Percentiles rank a stretch among this genome's conserved stretches.
These are phyloP conservation scores for Xeromyces bisporus DNA, from an alignment of 495 filamentous ascomycete species.

Conservation along the genomic window DNA sequence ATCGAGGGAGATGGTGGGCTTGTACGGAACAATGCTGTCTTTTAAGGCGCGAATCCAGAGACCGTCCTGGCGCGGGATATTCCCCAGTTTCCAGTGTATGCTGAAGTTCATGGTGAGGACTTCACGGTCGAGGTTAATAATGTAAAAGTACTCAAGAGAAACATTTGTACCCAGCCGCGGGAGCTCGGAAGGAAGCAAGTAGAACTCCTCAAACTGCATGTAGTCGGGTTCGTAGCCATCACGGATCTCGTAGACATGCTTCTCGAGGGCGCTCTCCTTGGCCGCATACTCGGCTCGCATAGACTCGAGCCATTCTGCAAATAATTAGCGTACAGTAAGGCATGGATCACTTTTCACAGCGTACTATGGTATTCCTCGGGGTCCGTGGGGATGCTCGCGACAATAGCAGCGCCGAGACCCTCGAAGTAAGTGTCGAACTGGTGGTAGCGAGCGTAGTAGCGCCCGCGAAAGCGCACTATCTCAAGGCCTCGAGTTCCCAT, in stretches of 20 bases:
- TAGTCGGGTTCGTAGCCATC: slow-evolving; percentile 2
- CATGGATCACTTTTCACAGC: background rate
- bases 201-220: slow-evolving; percentile 1
- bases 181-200: slow-evolving; percentile 3
- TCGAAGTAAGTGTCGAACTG: slow-evolving; percentile 11
- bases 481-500: slow-evolving; percentile 10
- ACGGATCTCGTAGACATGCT: slow-evolving; percentile 2
- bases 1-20: slow-evolving; percentile 4
- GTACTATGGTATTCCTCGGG: slow-evolving; percentile 4
- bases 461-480: slow-evolving; percentile 8
- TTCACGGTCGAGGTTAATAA: slow-evolving; percentile 4
- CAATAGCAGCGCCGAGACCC: slow-evolving; percentile 5
- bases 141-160: slow-evolving; percentile 3
- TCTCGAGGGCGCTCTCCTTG: background rate
- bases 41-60: slow-evolving; percentile 3
- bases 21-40: slow-evolving; percentile 2
- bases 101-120: slow-evolving; percentile 5
- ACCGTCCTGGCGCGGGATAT: slow-evolving; percentile 3
- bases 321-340: background rate
- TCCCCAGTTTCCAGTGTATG: slow-evolving; percentile 5
- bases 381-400: slow-evolving; percentile 6
- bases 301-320: slow-evolving; percentile 1
- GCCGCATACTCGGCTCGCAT: slow-evolving; percentile 2
- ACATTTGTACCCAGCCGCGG: slow-evolving; percentile 1
- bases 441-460: slow-evolving; percentile 11